Conservation (phyloP, 192 early-diverging fungal genomes). For the Backusella liffmaniae region DNA sequence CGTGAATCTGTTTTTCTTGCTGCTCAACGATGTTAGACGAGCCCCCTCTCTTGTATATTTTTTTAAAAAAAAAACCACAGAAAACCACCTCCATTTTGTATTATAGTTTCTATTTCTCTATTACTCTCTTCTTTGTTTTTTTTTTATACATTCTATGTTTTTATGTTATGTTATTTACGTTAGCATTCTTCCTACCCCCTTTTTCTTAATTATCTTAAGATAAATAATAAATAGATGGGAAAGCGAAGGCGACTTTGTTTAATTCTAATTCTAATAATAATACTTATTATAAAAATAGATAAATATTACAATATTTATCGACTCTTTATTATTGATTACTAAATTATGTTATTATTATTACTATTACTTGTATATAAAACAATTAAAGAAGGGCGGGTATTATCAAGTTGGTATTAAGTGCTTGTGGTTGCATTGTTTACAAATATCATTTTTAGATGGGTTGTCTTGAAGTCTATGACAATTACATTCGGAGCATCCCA, state of each 20-base stretch:
- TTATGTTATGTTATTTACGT: not conserved
- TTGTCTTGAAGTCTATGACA: not conserved
- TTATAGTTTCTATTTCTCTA: not conserved
- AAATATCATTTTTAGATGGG: not conserved
- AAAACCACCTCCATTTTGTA: not conserved
- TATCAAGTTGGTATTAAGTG: not conserved
- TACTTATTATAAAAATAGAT: not conserved
- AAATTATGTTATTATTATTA: not conserved
- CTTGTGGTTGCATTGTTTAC: not conserved
- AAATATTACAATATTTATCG: not conserved
- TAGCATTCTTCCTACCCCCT: not conserved
- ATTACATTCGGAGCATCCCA: not conserved
- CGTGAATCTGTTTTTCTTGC: slow-evolving; percentile 13
- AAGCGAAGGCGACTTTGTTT: not conserved
- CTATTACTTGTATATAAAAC: not conserved
- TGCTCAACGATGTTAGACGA: not conserved
- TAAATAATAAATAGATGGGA: not conserved
- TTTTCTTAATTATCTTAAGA: not conserved
- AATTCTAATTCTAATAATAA: not conserved
- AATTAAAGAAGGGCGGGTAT: not conserved
- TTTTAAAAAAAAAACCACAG: not conserved
- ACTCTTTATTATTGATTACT: not conserved
- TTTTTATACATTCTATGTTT: not conserved
- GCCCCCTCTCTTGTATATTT: slow-evolving; percentile 1
- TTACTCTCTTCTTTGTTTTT: not conserved